Base-by-base conservation (phyloP, 331 rosid genomes). In the Cydonia oblonga region DNA sequence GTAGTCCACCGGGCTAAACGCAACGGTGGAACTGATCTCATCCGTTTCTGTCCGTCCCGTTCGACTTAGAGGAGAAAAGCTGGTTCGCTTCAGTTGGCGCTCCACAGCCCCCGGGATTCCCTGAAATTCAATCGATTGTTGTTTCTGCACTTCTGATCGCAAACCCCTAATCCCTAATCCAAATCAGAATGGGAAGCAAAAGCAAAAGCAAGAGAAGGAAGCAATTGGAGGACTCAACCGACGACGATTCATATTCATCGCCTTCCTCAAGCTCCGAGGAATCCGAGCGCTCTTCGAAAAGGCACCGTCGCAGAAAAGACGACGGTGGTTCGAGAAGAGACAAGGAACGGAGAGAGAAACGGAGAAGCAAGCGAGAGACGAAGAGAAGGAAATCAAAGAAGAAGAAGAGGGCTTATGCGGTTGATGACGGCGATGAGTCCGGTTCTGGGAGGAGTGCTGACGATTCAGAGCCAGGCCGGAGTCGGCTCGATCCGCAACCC, bases 281-380 rank as follows among this genome's bases (percentile, higher is more conserved):
- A 14, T 86, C 87, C 16, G 88, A 83, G 42, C 87, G 20, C 59
- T 84, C 96, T 64, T 83, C 93, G 0, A 75, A 40, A 75, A 64
- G 82, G 70, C 87, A 85, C 54, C 81, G 82, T 5, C 89, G 75
- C 42, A 66, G 86, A 57, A 84, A 78, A 69, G 85, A 86, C 2
- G 85, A 75, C 30, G 24, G 79, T 33, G 24, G 79, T 53, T 84
- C 87, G 10, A 81, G 84, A 64, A 82, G 86, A 16, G 90, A 88
- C 49, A 87, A 75, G 74, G 93, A 87, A 25, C 86, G 72, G 78
- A 86, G 85, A 62, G 87, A 82, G 73, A 75, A 73, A 38, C 77
- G 74, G 42, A 68, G 82, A 67, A 66, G 44, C 57, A 75, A 56
- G 35, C 60, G 82, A 66, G 90, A 86, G 46, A 69, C 65, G 24